Evolutionary conservation across 208 protist genomes (phyloP).

Genomic region (Leishmania amazonensis): DNA sequence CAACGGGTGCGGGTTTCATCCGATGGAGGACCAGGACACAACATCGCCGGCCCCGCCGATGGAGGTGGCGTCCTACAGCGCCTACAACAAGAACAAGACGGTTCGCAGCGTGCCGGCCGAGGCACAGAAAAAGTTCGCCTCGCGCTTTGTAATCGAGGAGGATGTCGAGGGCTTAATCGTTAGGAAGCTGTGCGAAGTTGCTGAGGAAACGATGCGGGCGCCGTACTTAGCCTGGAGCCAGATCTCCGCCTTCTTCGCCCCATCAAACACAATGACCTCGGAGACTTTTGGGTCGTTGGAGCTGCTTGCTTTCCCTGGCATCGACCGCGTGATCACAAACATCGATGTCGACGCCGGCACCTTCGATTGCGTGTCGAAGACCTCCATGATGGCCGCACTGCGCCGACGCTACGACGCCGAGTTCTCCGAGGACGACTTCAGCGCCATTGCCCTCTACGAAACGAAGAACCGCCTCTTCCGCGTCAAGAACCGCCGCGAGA

Average conservation of each 20-base stretch:
- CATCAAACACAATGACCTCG: conserved; percentile 45
- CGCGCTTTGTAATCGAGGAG: conserved; percentile 77
- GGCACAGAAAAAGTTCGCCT: conserved; percentile 41
- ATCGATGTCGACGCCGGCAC: conserved; percentile 63
- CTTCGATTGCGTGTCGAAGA: conserved; percentile 73
- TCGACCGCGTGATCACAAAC: conserved; percentile 84
- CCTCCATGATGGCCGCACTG: conserved; percentile 46
- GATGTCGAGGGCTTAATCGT: conserved; percentile 83
- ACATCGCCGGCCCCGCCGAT: conserved; percentile 23
- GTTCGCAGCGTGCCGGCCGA: conserved; percentile 30
- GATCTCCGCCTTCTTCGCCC: conserved; percentile 73
- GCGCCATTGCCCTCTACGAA: conserved; percentile 39
- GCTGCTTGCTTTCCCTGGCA: conserved; percentile 85
- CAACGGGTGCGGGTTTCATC: conserved; percentile 59
- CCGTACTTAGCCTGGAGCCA: conserved; percentile 89
- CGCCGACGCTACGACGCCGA: conserved; percentile 28
- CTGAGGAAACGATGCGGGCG: conserved; percentile 71
- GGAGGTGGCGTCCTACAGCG: conserved; percentile 22
- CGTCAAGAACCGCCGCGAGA: conserved; percentile 29
- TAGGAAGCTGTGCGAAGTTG: conserved; percentile 45
- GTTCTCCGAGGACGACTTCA: conserved; percentile 45
- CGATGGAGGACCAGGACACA: conserved; percentile 32
- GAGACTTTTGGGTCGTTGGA: conserved; percentile 83
- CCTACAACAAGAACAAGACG: conserved; percentile 21
- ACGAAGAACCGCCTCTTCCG: conserved; percentile 38